Evolutionary conservation across 495 filamentous ascomycete species (phyloP), one percentile per base, ranked within the genome.

Genomic region (Podospora pseudoanserina): DNA sequence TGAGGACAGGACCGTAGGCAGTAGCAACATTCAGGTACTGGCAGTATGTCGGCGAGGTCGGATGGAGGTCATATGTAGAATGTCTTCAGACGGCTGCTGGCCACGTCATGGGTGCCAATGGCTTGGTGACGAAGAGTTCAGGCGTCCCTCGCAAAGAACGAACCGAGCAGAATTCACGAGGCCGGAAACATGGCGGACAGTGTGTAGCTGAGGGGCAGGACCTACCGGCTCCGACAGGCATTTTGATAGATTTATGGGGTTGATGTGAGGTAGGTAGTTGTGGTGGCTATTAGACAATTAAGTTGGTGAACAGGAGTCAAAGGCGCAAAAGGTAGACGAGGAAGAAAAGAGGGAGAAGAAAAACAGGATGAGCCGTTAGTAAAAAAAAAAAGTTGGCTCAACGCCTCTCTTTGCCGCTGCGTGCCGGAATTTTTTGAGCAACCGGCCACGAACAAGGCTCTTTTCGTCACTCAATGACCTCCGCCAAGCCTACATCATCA

Each of bases 191-290:
- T 23, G 30, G 9, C 44, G 54, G 60, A 26, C 61, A 23, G 16
- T 6, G n/a, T 63, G 18, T 63, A 63, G 27, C 28, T 49, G 53
- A 62, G 65, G n/a, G 20, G 57, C 19, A 32, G 60, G 0, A 82
- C 81, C 30, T 81, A 84, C 81, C 81, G 53, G 72, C 57, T 71
- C 74, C 68, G 79, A 78, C 77, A 73, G 64, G 67, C 81, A 84
- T 84, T 70, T 81, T 83, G 81, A 75, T 69, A 71, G 69, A 68
- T 70, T 65, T 67, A 27, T 68, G 68, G 64, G 56, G 68, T n/a
- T 59, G 53, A 16, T 55, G n/a, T 53, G 58, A 16, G 20, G 49
- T 58, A 19, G 9, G 28, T 20, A 54, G 30, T 28, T 56, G 71
- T 30, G 27, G 54, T 54, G 59, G 57, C 56, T 61, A 59, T 26